Percentiles rank a stretch among this genome's conserved stretches.
phyloP scores from a whole-genome alignment of 768 basidiomycete species.

The Boletellus sp. region DNA sequence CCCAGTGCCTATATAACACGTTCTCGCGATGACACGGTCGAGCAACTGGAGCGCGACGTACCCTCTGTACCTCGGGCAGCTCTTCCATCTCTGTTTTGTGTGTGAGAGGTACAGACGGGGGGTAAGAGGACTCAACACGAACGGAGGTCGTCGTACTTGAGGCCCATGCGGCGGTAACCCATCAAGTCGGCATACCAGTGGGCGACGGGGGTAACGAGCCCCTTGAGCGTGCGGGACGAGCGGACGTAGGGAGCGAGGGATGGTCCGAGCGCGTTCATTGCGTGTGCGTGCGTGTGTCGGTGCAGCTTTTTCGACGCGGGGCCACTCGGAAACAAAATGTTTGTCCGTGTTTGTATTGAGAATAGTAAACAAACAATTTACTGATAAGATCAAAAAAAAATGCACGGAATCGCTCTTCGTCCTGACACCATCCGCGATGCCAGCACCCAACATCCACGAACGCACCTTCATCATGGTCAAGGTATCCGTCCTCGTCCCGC shows the following conservation, averaged over 20 bases:
- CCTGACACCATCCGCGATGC: constrained; percentile 31
- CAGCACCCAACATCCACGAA: constrained; percentile 48
- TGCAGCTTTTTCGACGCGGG: constrained; percentile 8
- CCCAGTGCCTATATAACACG: constrained; percentile 59
- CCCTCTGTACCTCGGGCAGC: constrained; percentile 72
- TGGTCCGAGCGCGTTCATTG: constrained; percentile 51
- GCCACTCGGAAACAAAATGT: constrained; percentile 30
- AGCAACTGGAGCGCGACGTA: constrained; percentile 30
- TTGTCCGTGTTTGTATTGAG: constrained; percentile 40
- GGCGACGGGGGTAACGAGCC: constrained; percentile 72
- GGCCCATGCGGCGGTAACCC: constrained; percentile 84
- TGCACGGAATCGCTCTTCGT: constrained; percentile 22
- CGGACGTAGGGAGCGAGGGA: constrained; percentile 77
- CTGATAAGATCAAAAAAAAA: constrained; percentile 30
- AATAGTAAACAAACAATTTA: background rate
- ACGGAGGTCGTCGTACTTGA: constrained; percentile 95
- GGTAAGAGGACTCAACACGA: constrained; percentile 31
- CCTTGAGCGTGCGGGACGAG: constrained; percentile 62
- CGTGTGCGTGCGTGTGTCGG: too few species aligned
- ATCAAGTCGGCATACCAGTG: constrained; percentile 76
- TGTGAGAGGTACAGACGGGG: background rate
- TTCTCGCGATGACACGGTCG: background rate
- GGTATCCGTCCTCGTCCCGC: constrained; percentile 38
- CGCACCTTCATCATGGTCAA: constrained; percentile 99
- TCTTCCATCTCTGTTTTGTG: constrained; percentile 65